phyloP scores from a whole-genome alignment of 805 yeast species.

The Scheffersomyces coipomensis region DNA sequence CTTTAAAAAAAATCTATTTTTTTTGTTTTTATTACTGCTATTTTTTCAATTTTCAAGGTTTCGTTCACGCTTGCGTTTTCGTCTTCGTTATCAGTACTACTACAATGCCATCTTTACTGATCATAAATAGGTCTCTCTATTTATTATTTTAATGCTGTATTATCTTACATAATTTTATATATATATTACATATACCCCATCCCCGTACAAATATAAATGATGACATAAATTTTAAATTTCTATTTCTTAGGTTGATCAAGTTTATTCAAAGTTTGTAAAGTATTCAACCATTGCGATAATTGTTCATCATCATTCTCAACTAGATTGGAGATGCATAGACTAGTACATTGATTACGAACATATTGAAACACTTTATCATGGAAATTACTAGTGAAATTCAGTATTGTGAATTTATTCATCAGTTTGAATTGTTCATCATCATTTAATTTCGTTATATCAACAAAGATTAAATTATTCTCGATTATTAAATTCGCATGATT shows the following conservation, averaged over 20 bases:
- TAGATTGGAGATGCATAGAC: slow-evolving; percentile 30
- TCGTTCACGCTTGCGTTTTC: too few species aligned
- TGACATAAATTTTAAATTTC: too few species aligned
- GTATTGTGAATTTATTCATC: not conserved
- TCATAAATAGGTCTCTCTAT: too few species aligned
- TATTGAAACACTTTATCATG: not conserved
- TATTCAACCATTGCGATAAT: slow-evolving; percentile 13
- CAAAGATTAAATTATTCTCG: not conserved
- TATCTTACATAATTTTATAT: too few species aligned
- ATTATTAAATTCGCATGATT: not conserved
- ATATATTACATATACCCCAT: not conserved
- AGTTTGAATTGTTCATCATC: too few species aligned
- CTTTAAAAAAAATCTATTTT: not conserved
- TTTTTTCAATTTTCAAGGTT: not conserved
- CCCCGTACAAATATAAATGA: too few species aligned
- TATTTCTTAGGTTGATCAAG: not conserved
- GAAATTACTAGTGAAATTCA: too few species aligned
- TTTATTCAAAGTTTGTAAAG: slow-evolving; percentile 10
- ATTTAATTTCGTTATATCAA: slow-evolving; percentile 2
- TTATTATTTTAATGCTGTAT: too few species aligned
- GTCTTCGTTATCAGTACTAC: too few species aligned
- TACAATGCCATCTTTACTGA: too few species aligned
- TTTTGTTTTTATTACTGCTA: slow-evolving; percentile 1
- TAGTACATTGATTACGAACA: slow-evolving; percentile 27
- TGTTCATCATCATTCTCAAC: slow-evolving; percentile 12